Percentiles rank a stretch among this genome's conserved stretches.
Conservation (phyloP, 805 yeast species). For the Komagataella ulmi region DNA sequence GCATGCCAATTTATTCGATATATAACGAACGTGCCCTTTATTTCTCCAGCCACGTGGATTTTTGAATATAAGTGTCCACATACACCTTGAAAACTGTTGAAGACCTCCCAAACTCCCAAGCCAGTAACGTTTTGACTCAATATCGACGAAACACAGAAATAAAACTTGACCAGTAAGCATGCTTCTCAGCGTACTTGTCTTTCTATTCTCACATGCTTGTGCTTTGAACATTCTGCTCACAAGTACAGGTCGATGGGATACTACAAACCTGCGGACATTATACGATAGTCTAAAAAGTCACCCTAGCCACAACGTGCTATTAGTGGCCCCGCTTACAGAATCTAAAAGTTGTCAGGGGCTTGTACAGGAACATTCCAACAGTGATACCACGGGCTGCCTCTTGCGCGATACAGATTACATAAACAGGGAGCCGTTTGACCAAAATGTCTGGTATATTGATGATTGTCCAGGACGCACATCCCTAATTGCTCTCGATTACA, state of each 20-base stretch:
- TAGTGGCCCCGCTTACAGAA: conserved; percentile 11
- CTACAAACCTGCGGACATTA: conserved; percentile 8
- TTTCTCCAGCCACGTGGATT: no score
- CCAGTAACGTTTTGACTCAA: no score
- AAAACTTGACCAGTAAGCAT: no score
- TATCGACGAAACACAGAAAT: no score
- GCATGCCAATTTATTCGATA: no score
- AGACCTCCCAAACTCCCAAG: no score
- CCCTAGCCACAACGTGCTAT: conserved; percentile 7
- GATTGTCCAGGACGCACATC: conserved; percentile 30
- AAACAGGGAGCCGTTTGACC: conserved; percentile 4
- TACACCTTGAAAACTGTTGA: no score
- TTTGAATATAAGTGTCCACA: no score
- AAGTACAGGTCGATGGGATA: conserved; percentile 11
- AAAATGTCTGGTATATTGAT: conserved; percentile 31
- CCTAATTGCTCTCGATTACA: conserved; percentile 27
- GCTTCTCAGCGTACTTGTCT: background rate
- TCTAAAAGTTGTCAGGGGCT: background rate
- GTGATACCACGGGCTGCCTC: conserved; percentile 1
- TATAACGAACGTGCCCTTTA: no score
- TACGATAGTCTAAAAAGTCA: conserved; percentile 6
- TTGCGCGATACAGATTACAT: conserved; percentile 2
- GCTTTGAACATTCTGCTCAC: conserved; percentile 10
- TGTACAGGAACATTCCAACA: conserved; percentile 1
- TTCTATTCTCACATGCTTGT: background rate